Percentiles rank a stretch among this genome's conserved stretches.
phyloP scores from a whole-genome alignment of 2,329 filamentous ascomycete genomes.

The Nothopassalora personata region DNA sequence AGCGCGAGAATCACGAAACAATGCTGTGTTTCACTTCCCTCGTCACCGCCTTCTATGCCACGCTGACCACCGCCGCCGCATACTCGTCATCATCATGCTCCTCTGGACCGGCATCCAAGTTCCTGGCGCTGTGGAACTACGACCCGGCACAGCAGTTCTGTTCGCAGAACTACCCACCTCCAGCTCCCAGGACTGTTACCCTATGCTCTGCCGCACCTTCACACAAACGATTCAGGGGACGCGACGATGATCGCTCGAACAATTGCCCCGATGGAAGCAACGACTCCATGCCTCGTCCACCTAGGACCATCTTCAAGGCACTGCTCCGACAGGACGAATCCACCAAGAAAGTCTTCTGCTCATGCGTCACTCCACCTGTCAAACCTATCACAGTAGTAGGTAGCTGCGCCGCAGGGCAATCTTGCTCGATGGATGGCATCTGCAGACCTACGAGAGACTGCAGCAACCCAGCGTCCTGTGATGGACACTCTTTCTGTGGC shows the following conservation, averaged over 20 bases:
- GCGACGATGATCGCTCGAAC: not conserved
- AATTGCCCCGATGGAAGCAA: not conserved
- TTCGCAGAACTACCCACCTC: slow-evolving; percentile 1
- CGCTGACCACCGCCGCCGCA: slow-evolving; percentile 1
- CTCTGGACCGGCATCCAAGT: slow-evolving; percentile 3
- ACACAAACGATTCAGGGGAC: not conserved
- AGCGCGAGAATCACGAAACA: not conserved
- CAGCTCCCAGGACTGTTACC: slow-evolving; percentile 8
- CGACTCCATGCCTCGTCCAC: not conserved
- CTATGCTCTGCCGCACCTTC: slow-evolving; percentile 5
- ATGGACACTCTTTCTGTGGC: slow-evolving; percentile 11
- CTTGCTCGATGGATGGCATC: slow-evolving; percentile 3
- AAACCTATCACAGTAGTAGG: slow-evolving; percentile 1
- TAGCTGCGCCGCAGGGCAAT: slow-evolving; percentile 3
- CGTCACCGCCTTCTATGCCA: not conserved
- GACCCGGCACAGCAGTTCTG: slow-evolving; percentile 12
- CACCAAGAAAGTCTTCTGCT: slow-evolving; percentile 2
- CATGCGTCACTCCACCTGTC: slow-evolving; percentile 3
- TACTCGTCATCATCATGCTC: slow-evolving; percentile 1
- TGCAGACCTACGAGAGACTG: slow-evolving; percentile 12
- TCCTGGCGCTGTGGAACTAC: slow-evolving; percentile 8
- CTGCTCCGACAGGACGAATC: not conserved
- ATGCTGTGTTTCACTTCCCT: not conserved
- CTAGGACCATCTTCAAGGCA: slow-evolving; percentile 1
- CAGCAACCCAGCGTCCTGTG: slow-evolving; percentile 14